Evolutionary conservation across 2,329 filamentous ascomycete genomes (phyloP).

Genomic region (Nemania abortiva): DNA sequence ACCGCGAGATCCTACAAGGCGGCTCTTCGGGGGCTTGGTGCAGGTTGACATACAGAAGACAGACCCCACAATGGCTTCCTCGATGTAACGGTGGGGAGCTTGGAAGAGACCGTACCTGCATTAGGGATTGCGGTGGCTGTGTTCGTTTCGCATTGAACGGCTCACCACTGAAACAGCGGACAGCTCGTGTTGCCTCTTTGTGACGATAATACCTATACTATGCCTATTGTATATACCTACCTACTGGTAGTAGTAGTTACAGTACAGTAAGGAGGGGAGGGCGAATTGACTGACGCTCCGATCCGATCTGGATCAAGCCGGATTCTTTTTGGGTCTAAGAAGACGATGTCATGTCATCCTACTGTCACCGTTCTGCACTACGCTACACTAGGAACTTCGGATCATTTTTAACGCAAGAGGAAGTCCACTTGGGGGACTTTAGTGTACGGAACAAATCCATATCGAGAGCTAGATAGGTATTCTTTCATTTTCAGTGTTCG

Average conservation of each 20-base stretch:
- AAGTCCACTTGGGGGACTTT: background rate
- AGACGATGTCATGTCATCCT: background rate
- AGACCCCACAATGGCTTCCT: slow-evolving; percentile 18
- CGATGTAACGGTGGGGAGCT: slow-evolving; percentile 22
- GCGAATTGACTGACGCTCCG: slow-evolving; percentile 1
- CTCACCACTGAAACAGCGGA: slow-evolving; percentile 36
- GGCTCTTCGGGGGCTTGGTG: slow-evolving; percentile 9
- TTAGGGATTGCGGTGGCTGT: slow-evolving; percentile 49
- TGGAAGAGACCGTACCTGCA: slow-evolving; percentile 46
- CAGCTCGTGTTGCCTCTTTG: slow-evolving; percentile 29
- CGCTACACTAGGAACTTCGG: slow-evolving; percentile 1
- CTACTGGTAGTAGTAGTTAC: too few species aligned
- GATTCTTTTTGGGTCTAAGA: slow-evolving; percentile 16
- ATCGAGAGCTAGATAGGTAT: background rate
- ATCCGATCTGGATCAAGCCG: slow-evolving; percentile 4
- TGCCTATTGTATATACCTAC: background rate
- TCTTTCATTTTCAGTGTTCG: slow-evolving; percentile 16
- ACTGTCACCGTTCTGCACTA: background rate
- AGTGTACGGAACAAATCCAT: background rate
- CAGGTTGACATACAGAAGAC: slow-evolving; percentile 2
- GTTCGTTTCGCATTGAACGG: slow-evolving; percentile 48
- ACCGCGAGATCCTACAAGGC: slow-evolving; percentile 18
- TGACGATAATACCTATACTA: slow-evolving; percentile 31
- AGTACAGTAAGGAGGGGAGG: slow-evolving; percentile 20
- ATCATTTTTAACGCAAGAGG: background rate